Base-by-base conservation (phyloP, 78 protist genomes). In the Dictyostelium purpureum region DNA sequence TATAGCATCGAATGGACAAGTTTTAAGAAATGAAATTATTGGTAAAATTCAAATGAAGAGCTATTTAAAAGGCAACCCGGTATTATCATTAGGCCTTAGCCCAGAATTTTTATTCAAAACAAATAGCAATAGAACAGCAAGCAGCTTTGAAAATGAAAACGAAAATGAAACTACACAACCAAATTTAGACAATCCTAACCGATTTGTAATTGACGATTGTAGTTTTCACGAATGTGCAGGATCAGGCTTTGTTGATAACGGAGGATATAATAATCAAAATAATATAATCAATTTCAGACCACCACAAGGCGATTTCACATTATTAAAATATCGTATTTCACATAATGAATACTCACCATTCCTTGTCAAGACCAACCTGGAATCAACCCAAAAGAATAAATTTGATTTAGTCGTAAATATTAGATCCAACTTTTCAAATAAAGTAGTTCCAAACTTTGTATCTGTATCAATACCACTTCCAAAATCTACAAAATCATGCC, bases 11-110 rank as follows among this genome's bases (percentile, higher is more conserved):
- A 66, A 76, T n/a, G 98, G 98, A 28, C 14, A 21, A 19, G 51
- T 96, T 7, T 33, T 93, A 6, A 69, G 82, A 56, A 87, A 81
- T 26, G 88, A 96, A 47, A 77, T 97, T 45, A 96, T 93, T 76
- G 98, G 98, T n/a, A 78, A 87, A 42, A 96, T 97, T 42, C 88
- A 88, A 43, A 96, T 97, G 96, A 97, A 95, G 82, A 51, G 92
- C 19, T 97, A 85, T 88, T 51, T 97, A 18, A 54, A 70, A 4
- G 98, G 98, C 28, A 61, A 61, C 4, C 99, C 99, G n/a, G 81
- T 59, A 31, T 49, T 97, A 70, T 75, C 85, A 52, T 75, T 97
- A 5, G 98, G 97, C 2, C 57, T 97, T 24, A 96, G 95, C 77
- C 90, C 96, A 37, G 97, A 96, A 9, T 89, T 97, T 12, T 71